These are phyloP conservation scores for Acer saccharum DNA, from an alignment of 345 rosid species.

Conservation along the genomic window DNA sequence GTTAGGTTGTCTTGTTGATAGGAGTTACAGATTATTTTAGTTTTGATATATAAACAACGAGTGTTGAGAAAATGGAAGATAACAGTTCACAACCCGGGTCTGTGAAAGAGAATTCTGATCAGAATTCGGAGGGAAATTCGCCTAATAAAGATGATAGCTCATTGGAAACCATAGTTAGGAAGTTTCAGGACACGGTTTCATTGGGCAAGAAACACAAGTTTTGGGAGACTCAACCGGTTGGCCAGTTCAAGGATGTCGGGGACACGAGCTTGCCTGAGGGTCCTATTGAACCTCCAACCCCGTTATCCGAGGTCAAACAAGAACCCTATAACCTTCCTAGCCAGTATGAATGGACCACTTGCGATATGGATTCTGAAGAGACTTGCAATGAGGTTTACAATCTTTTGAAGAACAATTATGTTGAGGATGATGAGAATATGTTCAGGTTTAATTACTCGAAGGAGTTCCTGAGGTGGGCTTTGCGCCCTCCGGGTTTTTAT, in stretches of 20 bases:
- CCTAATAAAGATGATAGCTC: constrained; percentile 49
- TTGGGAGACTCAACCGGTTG: constrained; percentile 96
- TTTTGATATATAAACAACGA: not conserved
- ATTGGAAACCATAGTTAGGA: constrained; percentile 58
- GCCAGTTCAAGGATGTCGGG: constrained; percentile 78
- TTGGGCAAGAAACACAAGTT: constrained; percentile 66
- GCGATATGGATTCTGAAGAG: constrained; percentile 77
- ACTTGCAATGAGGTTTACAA: constrained; percentile 78
- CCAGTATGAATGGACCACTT: constrained; percentile 82
- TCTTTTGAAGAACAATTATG: constrained; percentile 83
- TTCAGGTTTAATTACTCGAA: constrained; percentile 93
- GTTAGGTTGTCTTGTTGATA: not conserved
- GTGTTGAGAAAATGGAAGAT: constrained; percentile 54
- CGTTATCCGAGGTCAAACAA: constrained; percentile 77
- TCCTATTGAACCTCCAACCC: constrained; percentile 65
- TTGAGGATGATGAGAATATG: constrained; percentile 96
- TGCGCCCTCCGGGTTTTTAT: constrained; percentile 83
- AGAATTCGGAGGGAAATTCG: constrained; percentile 39
- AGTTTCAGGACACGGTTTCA: constrained; percentile 68
- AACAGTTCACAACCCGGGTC: constrained; percentile 52
- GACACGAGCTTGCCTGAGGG: constrained; percentile 79
- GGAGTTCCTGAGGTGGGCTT: constrained; percentile 93
- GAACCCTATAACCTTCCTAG: constrained; percentile 90
- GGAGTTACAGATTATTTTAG: not conserved
- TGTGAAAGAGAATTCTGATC: constrained; percentile 53